Evolutionary conservation across 805 yeast species (phyloP), one percentile per base, ranked within the genome.

Genomic region (Wickerhamiella allomyrinae): DNA sequence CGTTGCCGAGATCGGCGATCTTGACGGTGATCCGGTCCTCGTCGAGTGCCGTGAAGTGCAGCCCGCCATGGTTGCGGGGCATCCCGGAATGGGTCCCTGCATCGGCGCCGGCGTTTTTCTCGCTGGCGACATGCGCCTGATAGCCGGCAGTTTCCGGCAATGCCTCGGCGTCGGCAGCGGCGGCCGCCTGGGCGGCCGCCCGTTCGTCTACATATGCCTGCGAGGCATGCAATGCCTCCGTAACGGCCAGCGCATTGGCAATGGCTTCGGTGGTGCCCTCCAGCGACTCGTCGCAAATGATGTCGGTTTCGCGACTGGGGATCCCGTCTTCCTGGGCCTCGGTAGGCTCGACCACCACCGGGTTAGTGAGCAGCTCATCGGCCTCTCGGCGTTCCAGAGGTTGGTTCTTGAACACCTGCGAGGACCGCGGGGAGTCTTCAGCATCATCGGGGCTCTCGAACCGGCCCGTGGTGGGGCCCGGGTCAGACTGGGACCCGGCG

Each of bases 1-100:
- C 93, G 57, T 87, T 86, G 29, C 96, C 96, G 45, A 86, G 67
- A 59, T 89, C 98, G 2, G 95, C 97, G 48, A 91, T 79, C 59
- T 89, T 89, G 33, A 89, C 80, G 22, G 77, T 73, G 34, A 85
- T 75, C 11, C 77, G 56, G 48, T 79, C 49, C 31, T 49, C 53
- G 34, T 49, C 53, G 9, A 49, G 46, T 2, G 53, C 52, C 8
- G 53, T 49, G 41, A 41, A 39, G 11, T 43, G 42, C 13, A 29
- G 19, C 19, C 27, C 17, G 24, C 20, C 3, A 13, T 21, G 13
- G 20, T 14, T 5, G 10, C 27, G 20, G 17, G 20, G 20, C 14
- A 20, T 3, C 21, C 17, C 21, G 3, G 21, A 15, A 17, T 31
- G 20, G 6, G 31, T 27, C 2, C 31, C 31, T 3, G 31, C 31